Conservation (phyloP, 257 asterid species). For the Voacanga thouarsii region DNA sequence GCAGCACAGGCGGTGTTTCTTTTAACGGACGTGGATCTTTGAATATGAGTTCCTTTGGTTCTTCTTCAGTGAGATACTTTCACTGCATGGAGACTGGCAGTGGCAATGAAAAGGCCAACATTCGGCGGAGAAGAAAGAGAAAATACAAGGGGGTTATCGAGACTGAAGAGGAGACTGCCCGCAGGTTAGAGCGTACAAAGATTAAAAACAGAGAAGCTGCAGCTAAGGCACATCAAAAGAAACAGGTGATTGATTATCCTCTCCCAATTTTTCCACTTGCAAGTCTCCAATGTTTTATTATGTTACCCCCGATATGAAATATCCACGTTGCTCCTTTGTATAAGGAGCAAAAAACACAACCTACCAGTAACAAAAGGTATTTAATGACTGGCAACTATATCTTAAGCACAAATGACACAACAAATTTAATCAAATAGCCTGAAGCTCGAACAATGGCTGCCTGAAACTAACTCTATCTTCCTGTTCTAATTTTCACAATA, state of each 20-base stretch:
- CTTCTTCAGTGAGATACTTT: constrained; percentile 13
- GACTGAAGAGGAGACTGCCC: constrained; percentile 34
- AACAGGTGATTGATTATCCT: constrained; percentile 17
- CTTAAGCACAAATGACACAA: background rate
- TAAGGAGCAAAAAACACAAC: background rate
- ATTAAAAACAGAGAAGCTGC: constrained; percentile 33
- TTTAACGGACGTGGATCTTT: constrained; percentile 9
- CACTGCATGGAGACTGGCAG: constrained; percentile 4
- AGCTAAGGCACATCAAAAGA: constrained; percentile 24
- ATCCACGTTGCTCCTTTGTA: background rate
- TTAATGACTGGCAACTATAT: no score
- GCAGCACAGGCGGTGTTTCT: background rate
- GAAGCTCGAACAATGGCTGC: background rate
- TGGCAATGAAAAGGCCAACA: background rate
- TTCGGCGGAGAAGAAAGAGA: constrained; percentile 26
- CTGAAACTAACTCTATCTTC: background rate
- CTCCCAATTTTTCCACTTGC: background rate
- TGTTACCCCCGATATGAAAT: background rate
- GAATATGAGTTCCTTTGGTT: background rate
- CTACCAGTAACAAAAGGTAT: background rate
- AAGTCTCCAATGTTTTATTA: background rate
- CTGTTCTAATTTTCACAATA: constrained; percentile 11
- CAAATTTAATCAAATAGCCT: background rate
- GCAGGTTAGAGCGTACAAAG: constrained; percentile 19
- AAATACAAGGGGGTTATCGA: constrained; percentile 33